Conservation (phyloP, 2,329 filamentous ascomycete genomes). For the Aureobasidium sp. region DNA sequence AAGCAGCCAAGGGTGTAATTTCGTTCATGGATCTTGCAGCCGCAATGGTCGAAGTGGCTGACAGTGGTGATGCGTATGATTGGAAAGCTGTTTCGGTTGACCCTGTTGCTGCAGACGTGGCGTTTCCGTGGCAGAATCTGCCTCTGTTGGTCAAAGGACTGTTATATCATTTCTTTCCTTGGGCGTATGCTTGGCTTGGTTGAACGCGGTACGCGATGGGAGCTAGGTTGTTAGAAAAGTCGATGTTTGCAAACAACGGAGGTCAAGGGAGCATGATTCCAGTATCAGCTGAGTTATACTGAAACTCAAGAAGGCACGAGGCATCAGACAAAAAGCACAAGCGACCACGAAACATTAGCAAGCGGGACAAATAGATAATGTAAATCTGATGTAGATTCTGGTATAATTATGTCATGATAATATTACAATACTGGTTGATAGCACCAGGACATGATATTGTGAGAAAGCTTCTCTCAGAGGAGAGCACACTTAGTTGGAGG, state of each 20-base stretch:
- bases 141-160: conserved; percentile 16
- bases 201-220: too few relatives aligned
- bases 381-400: neutral
- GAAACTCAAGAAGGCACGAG: too few relatives aligned
- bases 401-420: conserved; percentile 1
- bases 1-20: conserved; percentile 35
- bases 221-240: too few relatives aligned
- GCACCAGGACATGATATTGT: neutral
- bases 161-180: conserved; percentile 18
- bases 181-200: conserved; percentile 8
- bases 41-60: conserved; percentile 44
- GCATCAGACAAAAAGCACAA: too few relatives aligned
- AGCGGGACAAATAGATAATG: neutral
- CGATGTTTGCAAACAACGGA: too few relatives aligned
- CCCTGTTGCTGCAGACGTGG: conserved; percentile 13
- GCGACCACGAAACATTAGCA: too few relatives aligned
- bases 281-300: too few relatives aligned
- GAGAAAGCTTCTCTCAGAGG: neutral
- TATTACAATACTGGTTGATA: neutral
- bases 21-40: conserved; percentile 41
- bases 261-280: too few relatives aligned
- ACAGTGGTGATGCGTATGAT: conserved; percentile 25
- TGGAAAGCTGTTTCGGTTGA: conserved; percentile 18
- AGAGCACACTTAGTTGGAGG: conserved; percentile 10
- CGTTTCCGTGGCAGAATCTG: conserved; percentile 17